Base-by-base conservation (phyloP, 2,329 filamentous ascomycete genomes). In the Venturia asperata region DNA sequence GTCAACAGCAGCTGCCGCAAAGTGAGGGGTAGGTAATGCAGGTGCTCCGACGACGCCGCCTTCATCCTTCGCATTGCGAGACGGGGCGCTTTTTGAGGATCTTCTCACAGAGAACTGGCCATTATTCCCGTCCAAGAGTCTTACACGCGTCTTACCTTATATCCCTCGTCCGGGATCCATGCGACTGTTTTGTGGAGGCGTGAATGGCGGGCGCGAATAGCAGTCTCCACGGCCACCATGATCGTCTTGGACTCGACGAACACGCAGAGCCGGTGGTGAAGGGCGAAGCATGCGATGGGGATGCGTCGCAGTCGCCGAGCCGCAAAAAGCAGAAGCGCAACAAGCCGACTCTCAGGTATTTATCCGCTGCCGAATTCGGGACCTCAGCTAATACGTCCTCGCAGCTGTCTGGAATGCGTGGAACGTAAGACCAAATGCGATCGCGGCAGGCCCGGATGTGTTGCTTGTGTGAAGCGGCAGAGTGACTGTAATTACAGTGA, bases 281-380 rank as follows among this genome's bases (percentile, higher is more conserved):
- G 19, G 15, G 52, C 1, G 52, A 58, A 2, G 30, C 37, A 1
- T 10, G 3, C 13, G 21, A 52, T 10, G 30, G 37, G 5, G 52
- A 58, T 2, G 21, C 52, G 15, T 37, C 27, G 19, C 52, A 58
- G 30, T 58, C 52, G 52, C 64, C 64, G 2, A n/a, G 78, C 13
- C 82, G 78, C 74, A 90, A 89, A 79, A 91, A 89, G 77, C 89
- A 92, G 77, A 92, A 89, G 78, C 85, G 90, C 61, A 93, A 93
- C 77, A 93, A 93, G 75, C 90, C 90, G 3, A 92, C 89, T 0
- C 73, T 92, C 68, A 91, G 87, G 61, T 92, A 90, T 71, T 83
- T 87, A 67, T 55, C 13, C 24, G 4, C 9, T 64, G 47, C 49
- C 43, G 21, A 13, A 30, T 42, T 17, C 63, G 64, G 11, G 3